A percentile compares a stretch with the other conserved stretches of the same genome.
phyloP scores from a whole-genome alignment of 352 stramenopile species.

The Phytophthora idaei region DNA sequence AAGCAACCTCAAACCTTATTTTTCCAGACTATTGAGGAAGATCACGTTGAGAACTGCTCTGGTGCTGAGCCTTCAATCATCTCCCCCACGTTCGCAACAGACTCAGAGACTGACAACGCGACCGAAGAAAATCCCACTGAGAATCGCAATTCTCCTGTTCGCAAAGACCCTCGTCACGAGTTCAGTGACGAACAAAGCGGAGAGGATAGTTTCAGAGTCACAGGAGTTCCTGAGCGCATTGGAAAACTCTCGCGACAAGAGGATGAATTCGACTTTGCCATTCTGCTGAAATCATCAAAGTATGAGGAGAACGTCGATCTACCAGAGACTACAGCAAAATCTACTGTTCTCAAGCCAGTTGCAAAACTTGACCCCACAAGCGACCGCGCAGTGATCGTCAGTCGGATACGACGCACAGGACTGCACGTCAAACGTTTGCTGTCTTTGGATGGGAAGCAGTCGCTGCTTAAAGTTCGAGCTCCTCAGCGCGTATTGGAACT shows the following conservation, averaged over 20 bases:
- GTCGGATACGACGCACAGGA: conserved; percentile 61
- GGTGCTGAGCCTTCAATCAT: conserved; percentile 15
- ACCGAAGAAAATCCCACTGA: background rate
- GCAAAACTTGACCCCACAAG: conserved; percentile 22
- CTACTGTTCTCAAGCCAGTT: conserved; percentile 17
- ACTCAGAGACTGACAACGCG: background rate
- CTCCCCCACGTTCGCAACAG: conserved; percentile 8
- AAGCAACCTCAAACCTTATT: conserved; percentile 32
- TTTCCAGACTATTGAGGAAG: conserved; percentile 26
- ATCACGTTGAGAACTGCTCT: conserved; percentile 20
- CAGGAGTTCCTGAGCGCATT: conserved; percentile 41
- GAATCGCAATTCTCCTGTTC: background rate
- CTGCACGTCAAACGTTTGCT: conserved; percentile 76
- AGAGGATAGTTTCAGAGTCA: conserved; percentile 15
- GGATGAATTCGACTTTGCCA: conserved; percentile 86
- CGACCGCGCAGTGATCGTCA: conserved; percentile 47
- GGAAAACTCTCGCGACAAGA: conserved; percentile 72
- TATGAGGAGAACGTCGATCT: conserved; percentile 64
- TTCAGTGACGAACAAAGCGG: conserved; percentile 24
- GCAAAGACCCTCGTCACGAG: conserved; percentile 10
- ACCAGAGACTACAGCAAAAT: conserved; percentile 7
- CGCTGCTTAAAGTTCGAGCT: conserved; percentile 78
- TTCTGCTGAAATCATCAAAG: conserved; percentile 79
- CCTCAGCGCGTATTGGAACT: conserved; percentile 69
- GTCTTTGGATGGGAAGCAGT: conserved; percentile 76